Evolutionary conservation across 1,139 yeast species (phyloP), one percentile per base, ranked within the genome.

Genomic region (Candida tetrigidarum): DNA sequence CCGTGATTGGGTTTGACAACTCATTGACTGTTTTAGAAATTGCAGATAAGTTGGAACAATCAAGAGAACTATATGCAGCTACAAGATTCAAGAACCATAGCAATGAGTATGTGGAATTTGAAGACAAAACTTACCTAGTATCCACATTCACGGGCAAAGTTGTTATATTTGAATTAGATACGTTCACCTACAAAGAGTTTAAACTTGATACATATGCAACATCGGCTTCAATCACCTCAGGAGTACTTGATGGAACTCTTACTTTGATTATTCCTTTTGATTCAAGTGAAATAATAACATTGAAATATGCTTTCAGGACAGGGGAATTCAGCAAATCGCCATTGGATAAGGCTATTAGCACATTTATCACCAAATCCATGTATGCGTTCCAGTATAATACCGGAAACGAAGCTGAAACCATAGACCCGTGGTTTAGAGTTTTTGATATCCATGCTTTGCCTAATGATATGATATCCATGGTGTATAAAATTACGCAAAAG

Each of bases 401-500:
- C 4, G 62, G 55, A 16, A 62, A 54, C 2, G 59, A 42, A 5
- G 34, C 41, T 9, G 50, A 45, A 22, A 29, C 33, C 4, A 51
- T 59, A 7, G 74, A 65, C 38, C 76, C 73, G 0, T 53, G 54
- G 18, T 57, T 69, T 26, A 49, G 60, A 3, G 58, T 59, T 25
- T 65, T 57, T 45, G 72, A 72, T 2, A 50, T 58, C 1, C 52
- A 55, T 18, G 41, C 60, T 15, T 52, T 54, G 14, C 40, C 47
- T 5, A 54, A 57, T 45, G 69, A 67, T 3, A 45, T 66, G 3
- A 41, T 66, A 5, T 55, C 63, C 7, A 42, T 69, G 3, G 59
- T 59, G 2, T 65, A 60, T 49, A 63, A 63, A 45, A 54, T 64
- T 1, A 50, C 58, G 14, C 71, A 73, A 1, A 65, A 60, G 37